These are phyloP conservation scores for Sarocladiaceae sp. DNA, from an alignment of 2,329 filamentous ascomycete genomes.

Conservation along the genomic window DNA sequence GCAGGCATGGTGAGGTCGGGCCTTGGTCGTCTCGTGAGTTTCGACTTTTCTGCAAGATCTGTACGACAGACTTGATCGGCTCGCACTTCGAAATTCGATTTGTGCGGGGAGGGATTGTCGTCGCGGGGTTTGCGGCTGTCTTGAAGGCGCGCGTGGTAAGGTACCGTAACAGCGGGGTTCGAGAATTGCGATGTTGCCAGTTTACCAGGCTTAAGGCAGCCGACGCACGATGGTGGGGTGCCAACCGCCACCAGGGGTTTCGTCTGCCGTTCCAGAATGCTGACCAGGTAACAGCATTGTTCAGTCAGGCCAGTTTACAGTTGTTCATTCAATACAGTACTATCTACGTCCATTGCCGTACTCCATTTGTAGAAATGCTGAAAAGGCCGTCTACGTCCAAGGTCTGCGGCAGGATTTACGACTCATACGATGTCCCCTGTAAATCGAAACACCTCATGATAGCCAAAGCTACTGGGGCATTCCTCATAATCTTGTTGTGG, in stretches of 20 bases:
- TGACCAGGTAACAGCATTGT: too few species aligned
- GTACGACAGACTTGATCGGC: too few species aligned
- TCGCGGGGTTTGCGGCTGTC: conserved; percentile 11
- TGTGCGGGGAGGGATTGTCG: not conserved
- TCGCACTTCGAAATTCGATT: not conserved
- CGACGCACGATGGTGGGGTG: conserved; percentile 14
- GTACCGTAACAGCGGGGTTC: conserved; percentile 3
- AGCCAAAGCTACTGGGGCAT: conserved; percentile 58
- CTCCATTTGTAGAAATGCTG: too few species aligned
- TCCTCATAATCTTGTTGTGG: conserved; percentile 67
- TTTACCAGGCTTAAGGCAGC: too few species aligned
- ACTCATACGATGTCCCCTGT: conserved; percentile 25
- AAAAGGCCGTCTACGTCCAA: too few species aligned
- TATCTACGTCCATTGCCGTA: too few species aligned
- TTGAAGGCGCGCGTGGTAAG: not conserved
- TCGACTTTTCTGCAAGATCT: too few species aligned
- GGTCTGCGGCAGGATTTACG: too few species aligned
- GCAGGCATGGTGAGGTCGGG: conserved; percentile 43
- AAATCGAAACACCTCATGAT: conserved; percentile 61
- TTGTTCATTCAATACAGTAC: too few species aligned
- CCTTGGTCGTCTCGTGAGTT: not conserved
- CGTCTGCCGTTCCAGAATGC: too few species aligned
- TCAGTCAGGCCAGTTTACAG: too few species aligned
- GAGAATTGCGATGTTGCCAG: not conserved
- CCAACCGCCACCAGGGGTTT: conserved; percentile 3